phyloP scores from a whole-genome alignment of 139 green algal species.

The Ettlia oleoabundans region DNA sequence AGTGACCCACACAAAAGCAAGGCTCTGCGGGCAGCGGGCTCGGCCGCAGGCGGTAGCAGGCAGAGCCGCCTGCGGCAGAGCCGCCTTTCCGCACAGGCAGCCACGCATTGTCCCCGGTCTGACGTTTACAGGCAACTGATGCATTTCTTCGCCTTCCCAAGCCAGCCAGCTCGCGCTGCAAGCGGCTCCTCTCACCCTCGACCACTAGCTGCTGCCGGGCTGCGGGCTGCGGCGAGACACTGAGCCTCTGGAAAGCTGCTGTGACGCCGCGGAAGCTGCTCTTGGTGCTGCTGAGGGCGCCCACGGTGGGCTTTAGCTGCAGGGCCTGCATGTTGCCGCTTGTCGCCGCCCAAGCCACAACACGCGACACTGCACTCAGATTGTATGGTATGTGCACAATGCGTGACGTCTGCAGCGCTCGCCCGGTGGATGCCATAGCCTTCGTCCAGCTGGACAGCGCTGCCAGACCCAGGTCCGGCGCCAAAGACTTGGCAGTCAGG shows the following conservation, averaged over 20 bases:
- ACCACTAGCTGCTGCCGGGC: conserved; percentile 21
- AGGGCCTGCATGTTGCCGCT: conserved; percentile 9
- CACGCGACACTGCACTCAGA: no score
- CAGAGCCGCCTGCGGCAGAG: no score
- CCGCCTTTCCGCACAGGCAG: background rate
- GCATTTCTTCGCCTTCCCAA: no score
- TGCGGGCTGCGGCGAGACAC: conserved; percentile 3
- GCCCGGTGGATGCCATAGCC: background rate
- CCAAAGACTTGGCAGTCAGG: no score
- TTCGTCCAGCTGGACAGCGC: background rate
- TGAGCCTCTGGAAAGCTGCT: conserved; percentile 18
- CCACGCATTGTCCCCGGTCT: background rate
- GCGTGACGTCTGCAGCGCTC: background rate
- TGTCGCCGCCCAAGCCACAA: background rate
- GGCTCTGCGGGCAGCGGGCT: background rate
- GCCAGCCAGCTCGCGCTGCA: no score
- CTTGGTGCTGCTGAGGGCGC: conserved; percentile 5
- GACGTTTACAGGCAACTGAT: no score
- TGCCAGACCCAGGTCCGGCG: background rate
- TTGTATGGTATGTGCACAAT: background rate
- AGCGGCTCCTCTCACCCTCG: conserved; percentile 25
- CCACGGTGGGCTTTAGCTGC: conserved; percentile 23
- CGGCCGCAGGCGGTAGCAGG: background rate
- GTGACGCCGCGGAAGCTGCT: conserved; percentile 29
- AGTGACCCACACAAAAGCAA: background rate